Conservation (phyloP, 352 stramenopile genomes). For the Peronospora farinosa region DNA sequence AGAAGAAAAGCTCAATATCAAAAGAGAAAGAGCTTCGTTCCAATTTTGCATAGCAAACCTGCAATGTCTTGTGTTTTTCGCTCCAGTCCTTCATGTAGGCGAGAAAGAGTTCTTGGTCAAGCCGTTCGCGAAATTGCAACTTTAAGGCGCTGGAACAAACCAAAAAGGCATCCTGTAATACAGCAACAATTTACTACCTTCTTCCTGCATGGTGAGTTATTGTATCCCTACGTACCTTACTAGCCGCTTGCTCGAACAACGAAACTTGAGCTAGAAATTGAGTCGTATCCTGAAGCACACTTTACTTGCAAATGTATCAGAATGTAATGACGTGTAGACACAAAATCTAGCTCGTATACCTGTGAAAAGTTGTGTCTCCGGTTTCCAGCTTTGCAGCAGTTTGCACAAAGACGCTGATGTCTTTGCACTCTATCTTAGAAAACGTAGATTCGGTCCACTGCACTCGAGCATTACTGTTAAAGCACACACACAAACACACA, state of each 20-base stretch:
- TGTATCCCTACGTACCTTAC: constrained; percentile 20
- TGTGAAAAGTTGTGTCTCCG: constrained; percentile 19
- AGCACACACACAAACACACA: neutral
- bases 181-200: neutral
- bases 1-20: neutral
- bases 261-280: constrained; percentile 31
- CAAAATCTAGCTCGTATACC: constrained; percentile 13
- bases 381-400: constrained; percentile 29
- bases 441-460: constrained; percentile 17
- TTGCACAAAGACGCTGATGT: constrained; percentile 36
- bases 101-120: constrained; percentile 56
- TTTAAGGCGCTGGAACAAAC: constrained; percentile 52
- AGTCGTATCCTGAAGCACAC: constrained; percentile 25
- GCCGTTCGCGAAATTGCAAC: constrained; percentile 42
- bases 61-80: constrained; percentile 19
- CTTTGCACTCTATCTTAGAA: constrained; percentile 16
- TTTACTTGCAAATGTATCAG: constrained; percentile 9
- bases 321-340: neutral
- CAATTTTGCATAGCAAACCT: constrained; percentile 17
- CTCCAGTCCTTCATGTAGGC: constrained; percentile 50
- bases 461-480: constrained; percentile 40
- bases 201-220: too few relatives aligned
- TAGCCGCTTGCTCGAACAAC: constrained; percentile 51
- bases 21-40: neutral
- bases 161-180: constrained; percentile 43